A percentile compares a stretch with the other conserved stretches of the same genome.
Conservation (phyloP, 768 basidiomycete genomes). For the Saitozyma sp. region DNA sequence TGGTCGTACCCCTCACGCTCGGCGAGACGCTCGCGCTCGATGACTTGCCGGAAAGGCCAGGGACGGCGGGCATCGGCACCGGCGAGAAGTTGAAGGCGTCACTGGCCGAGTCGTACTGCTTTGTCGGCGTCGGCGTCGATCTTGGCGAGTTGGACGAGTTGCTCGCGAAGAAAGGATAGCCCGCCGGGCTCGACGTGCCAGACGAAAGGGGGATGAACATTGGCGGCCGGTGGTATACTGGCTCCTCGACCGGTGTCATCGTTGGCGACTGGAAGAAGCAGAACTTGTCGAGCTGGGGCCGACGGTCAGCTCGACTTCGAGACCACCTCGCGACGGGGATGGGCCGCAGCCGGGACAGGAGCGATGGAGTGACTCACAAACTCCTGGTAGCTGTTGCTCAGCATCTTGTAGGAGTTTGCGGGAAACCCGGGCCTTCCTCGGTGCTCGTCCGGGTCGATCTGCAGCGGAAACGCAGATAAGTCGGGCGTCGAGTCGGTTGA, state of each 20-base stretch:
- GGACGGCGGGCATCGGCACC: background rate
- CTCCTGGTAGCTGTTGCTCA: slow-evolving; percentile 41
- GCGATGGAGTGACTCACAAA: slow-evolving; percentile 37
- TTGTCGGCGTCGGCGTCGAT: slow-evolving; percentile 30
- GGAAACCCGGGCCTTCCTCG: slow-evolving; percentile 22
- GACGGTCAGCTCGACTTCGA: background rate
- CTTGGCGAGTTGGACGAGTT: slow-evolving; percentile 22
- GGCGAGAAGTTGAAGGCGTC: slow-evolving; percentile 30
- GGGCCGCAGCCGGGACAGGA: background rate
- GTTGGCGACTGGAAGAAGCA: slow-evolving; percentile 51
- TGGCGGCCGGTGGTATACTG: slow-evolving; percentile 18
- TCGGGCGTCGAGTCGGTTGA: slow-evolving; percentile 31
- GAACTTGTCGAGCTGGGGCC: slow-evolving; percentile 45
- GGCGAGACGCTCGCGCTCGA: too few relatives aligned
- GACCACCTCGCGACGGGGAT: background rate
- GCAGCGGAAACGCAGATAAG: slow-evolving; percentile 23
- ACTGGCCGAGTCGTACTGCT: slow-evolving; percentile 27
- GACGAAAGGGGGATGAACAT: slow-evolving; percentile 13
- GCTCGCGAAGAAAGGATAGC: slow-evolving; percentile 41
- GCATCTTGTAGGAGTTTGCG: slow-evolving; percentile 21
- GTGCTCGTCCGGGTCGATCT: slow-evolving; percentile 36
- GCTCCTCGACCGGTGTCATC: slow-evolving; percentile 34
- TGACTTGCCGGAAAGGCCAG: too few relatives aligned
- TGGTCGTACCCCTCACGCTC: too few relatives aligned
- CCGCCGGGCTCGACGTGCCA: slow-evolving; percentile 27